A percentile compares a stretch with the other conserved stretches of the same genome.
phyloP scores from a whole-genome alignment of 768 basidiomycete genomes.

The Lactarius hatsudake region DNA sequence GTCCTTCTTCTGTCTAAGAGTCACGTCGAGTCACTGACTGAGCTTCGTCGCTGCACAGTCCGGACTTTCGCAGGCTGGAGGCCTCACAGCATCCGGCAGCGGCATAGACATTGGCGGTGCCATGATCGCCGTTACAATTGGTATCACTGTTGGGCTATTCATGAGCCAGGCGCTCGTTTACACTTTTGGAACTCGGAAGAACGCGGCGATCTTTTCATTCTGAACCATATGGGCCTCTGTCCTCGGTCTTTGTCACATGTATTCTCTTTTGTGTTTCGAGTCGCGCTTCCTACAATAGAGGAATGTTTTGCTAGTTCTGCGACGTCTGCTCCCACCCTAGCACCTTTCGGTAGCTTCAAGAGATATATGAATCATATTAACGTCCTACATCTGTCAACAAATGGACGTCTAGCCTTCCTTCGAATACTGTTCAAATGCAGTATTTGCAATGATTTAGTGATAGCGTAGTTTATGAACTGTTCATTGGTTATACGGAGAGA shows the following conservation, averaged over 20 bases:
- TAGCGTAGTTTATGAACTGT: neutral
- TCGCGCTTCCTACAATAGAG: neutral
- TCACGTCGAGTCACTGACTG: constrained; percentile 1
- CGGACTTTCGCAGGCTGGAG: constrained; percentile 80
- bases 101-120: constrained; percentile 82
- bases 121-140: constrained; percentile 86
- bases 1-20: constrained; percentile 24
- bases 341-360: neutral
- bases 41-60: constrained; percentile 44
- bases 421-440: neutral
- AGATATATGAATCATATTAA: neutral
- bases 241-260: neutral
- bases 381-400: neutral
- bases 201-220: constrained; percentile 77
- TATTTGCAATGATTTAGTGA: neutral
- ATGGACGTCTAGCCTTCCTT: neutral
- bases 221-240: constrained; percentile 28
- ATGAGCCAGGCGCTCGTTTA: constrained; percentile 84
- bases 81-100: constrained; percentile 76
- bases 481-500: neutral
- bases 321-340: neutral
- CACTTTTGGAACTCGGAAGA: constrained; percentile 75
- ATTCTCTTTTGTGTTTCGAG: neutral
- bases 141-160: constrained; percentile 84
- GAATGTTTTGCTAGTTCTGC: neutral